A percentile compares a stretch with the other conserved stretches of the same genome.
Evolutionary conservation across 768 basidiomycete species (phyloP).

Genomic region (Glaciozyma antarctica): DNA sequence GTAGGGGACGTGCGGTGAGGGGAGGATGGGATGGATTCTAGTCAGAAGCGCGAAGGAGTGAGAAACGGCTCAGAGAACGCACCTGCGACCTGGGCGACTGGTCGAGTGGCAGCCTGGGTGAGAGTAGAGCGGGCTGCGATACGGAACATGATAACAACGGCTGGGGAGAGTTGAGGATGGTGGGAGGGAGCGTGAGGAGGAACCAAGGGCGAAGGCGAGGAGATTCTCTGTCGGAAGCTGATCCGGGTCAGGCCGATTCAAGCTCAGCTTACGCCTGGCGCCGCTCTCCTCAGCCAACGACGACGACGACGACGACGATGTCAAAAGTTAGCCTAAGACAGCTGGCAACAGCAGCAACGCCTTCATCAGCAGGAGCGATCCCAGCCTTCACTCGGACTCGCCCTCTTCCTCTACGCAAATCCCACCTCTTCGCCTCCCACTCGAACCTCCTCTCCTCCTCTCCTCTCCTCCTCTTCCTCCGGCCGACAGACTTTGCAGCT

Average conservation of each 20-base stretch:
- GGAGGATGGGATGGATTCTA: background rate
- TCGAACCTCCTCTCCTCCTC: slow-evolving; percentile 54
- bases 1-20: background rate
- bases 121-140: background rate
- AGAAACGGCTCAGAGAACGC: background rate
- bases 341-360: no score
- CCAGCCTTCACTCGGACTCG: slow-evolving; percentile 42
- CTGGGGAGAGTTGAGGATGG: no score
- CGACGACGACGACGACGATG: no score
- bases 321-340: no score
- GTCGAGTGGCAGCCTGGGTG: background rate
- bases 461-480: slow-evolving; percentile 65
- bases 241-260: no score
- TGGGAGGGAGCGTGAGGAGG: no score
- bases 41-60: background rate
- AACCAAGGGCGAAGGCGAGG: no score
- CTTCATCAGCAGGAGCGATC: no score
- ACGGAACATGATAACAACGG: background rate
- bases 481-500: slow-evolving; percentile 65
- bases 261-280: no score
- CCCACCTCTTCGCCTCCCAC: slow-evolving; percentile 72
- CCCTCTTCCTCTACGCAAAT: slow-evolving; percentile 67
- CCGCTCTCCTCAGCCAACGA: no score
- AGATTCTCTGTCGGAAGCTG: no score
- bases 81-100: background rate